Evolutionary conservation across 2,329 filamentous ascomycete genomes (phyloP), one percentile per base, ranked within the genome.

Genomic region (Emydomyces testavorans): DNA sequence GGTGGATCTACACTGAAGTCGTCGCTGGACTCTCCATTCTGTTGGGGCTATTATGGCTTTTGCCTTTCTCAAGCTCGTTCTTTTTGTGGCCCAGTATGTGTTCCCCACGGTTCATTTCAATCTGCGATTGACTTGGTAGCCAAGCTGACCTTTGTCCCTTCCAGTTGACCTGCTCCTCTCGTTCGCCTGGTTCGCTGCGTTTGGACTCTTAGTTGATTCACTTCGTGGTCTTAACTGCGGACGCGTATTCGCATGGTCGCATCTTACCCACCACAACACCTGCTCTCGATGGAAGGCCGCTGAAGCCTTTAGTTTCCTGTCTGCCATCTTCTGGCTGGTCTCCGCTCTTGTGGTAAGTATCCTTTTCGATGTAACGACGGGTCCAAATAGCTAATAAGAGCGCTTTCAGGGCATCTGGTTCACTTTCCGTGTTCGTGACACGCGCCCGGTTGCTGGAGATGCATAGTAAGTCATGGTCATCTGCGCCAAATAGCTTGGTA

Each of bases 1-100:
- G 83, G 49, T 80, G 82, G 68, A 85, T 89, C 66, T 89, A 86
- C 70, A 77, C 82, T 38, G 77, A 83, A 59, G 77, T 85, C 15
- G 73, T 88, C 32, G 80, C 85, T 2, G 80, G 73, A 16, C 59
- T 89, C 15, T 78, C 80, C 10, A 78, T 88, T 47, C 62, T 89
- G 34, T 69, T 85, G n/a, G 71, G 77, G 4, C 65, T 89, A 21
- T 62, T 89, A 53, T 85, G 83, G 77, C 71, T 88, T 23, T 71
- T 89, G 34, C 85, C 85, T 1, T 84, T 85, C 59, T 75, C 77
- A 1, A 69, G 70, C 43, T 74, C 72, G 39, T 85, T 88, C 64
- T 73, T 80, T 52, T 75, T 82, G 64, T 89, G 81, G 75, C 81
- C 80, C 0, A 49, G 66, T 68, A 65, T 15, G 64, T 57, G 11